Percentiles rank a stretch among this genome's conserved stretches.
phyloP scores from a whole-genome alignment of 805 yeast genomes.

The Myxozyma geophila region DNA sequence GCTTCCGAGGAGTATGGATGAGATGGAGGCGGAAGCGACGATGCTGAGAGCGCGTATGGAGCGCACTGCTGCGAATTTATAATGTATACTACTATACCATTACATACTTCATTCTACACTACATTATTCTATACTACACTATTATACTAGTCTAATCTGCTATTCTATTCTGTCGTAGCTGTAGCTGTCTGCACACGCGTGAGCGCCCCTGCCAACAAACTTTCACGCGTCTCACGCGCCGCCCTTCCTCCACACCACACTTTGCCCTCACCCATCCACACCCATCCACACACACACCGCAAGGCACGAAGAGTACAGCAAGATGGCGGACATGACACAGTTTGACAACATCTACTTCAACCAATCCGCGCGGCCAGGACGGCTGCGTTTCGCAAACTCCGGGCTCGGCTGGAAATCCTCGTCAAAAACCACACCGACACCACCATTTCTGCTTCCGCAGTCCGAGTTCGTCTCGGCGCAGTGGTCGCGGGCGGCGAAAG shows the following conservation, averaged over 20 bases:
- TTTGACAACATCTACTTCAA: conserved; percentile 90
- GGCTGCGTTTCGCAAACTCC: conserved; percentile 93
- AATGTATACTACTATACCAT: too few relatives aligned
- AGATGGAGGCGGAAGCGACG: conserved; percentile 73
- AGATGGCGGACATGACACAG: conserved; percentile 51
- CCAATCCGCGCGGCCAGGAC: conserved; percentile 81
- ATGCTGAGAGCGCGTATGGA: conserved; percentile 22
- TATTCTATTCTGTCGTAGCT: too few relatives aligned
- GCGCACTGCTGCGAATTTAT: not conserved
- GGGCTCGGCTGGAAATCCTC: conserved; percentile 95
- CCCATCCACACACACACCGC: not conserved
- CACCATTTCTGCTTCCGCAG: conserved; percentile 87
- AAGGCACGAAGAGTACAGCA: not conserved
- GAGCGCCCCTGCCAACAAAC: too few relatives aligned
- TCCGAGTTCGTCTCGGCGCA: conserved; percentile 76
- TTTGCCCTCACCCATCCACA: not conserved
- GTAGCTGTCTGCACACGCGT: too few relatives aligned
- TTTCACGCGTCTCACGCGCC: too few relatives aligned
- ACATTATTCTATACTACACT: too few relatives aligned
- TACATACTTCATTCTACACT: too few relatives aligned
- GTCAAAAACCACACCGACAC: conserved; percentile 42
- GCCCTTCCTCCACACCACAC: too few relatives aligned
- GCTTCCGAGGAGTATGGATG: conserved; percentile 59
- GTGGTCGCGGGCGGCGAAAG: conserved; percentile 95
- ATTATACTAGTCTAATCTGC: too few relatives aligned